These are phyloP conservation scores for Spirogloea muscicola DNA, from an alignment of 139 green algal species.

Conservation along the genomic window DNA sequence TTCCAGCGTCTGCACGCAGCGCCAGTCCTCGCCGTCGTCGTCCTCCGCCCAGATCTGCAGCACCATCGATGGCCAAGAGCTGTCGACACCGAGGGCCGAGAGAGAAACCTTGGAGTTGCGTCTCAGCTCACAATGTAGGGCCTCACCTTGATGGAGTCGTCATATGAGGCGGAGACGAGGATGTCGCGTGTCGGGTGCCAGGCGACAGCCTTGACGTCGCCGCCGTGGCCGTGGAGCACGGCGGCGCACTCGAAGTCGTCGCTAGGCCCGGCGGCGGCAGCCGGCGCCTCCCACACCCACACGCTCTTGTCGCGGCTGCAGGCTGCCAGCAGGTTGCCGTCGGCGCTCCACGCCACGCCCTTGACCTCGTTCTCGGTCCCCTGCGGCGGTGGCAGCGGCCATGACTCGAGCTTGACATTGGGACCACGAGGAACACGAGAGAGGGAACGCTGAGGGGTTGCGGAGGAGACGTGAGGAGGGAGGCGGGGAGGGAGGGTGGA, in stretches of 20 bases:
- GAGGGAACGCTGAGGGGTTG: no score
- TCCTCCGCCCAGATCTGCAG: conserved; percentile 51
- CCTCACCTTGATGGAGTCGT: conserved; percentile 91
- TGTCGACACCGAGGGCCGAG: no score
- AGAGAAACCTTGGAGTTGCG: no score
- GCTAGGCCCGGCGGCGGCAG: conserved; percentile 47
- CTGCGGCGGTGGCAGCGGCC: no score
- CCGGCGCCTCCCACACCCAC: conserved; percentile 89
- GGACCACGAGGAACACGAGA: no score
- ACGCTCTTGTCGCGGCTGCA: conserved; percentile 91
- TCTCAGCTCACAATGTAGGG: no score
- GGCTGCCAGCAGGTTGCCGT: conserved; percentile 76
- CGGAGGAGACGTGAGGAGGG: no score
- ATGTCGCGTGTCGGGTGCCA: conserved; percentile 85
- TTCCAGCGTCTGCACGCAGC: conserved; percentile 72
- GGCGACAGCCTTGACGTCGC: conserved; percentile 90
- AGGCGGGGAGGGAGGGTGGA: no score
- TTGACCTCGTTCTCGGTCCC: conserved; percentile 94
- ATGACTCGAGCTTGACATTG: no score
- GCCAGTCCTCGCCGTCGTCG: conserved; percentile 75
- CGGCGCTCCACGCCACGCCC: conserved; percentile 76
- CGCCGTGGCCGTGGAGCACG: conserved; percentile 83
- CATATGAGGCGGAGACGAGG: conserved; percentile 81
- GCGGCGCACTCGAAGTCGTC: conserved; percentile 93
- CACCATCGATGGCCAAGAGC: no score